Conservation (phyloP, 768 basidiomycete species). For the Lentinus tigrinus region DNA sequence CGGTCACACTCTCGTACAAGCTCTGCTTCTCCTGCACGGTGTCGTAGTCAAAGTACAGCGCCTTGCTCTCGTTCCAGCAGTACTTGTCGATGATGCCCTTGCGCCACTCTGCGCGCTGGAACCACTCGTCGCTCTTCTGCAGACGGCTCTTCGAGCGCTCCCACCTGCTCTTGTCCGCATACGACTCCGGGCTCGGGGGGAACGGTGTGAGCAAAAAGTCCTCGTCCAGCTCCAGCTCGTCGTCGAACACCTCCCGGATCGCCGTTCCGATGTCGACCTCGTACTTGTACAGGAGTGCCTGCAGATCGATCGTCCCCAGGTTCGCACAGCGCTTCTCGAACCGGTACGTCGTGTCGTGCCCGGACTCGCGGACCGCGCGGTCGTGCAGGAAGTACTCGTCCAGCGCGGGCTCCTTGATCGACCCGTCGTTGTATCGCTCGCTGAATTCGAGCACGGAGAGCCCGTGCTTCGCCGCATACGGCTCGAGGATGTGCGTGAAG, state of each 20-base stretch:
- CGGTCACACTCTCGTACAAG: constrained; percentile 94
- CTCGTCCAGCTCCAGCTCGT: constrained; percentile 88
- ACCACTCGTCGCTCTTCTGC: constrained; percentile 90
- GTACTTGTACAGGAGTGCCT: constrained; percentile 96
- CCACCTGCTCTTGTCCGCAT: constrained; percentile 53
- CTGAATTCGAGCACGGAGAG: constrained; percentile 95
- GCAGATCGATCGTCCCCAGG: constrained; percentile 93
- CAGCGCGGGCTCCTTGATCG: constrained; percentile 79
- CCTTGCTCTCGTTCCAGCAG: constrained; percentile 95
- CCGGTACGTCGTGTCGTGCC: constrained; percentile 95
- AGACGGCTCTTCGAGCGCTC: constrained; percentile 57
- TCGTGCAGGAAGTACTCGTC: constrained; percentile 99
- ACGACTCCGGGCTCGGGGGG: constrained; percentile 76
- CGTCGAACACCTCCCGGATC: constrained; percentile 92
- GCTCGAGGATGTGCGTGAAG: constrained; percentile 96
- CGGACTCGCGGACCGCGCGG: constrained; percentile 93
- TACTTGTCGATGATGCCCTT: constrained; percentile 88
- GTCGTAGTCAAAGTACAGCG: constrained; percentile 95
- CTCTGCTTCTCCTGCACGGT: constrained; percentile 88
- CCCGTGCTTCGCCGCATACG: constrained; percentile 89
- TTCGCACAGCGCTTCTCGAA: constrained; percentile 98
- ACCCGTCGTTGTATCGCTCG: constrained; percentile 89
- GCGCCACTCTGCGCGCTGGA: constrained; percentile 81
- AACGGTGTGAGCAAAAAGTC: constrained; percentile 90
- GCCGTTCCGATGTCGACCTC: constrained; percentile 98